These are phyloP conservation scores for Cutaneotrichosporon sp. DNA, from an alignment of 1,284 basidiomycete species.

Conservation along the genomic window DNA sequence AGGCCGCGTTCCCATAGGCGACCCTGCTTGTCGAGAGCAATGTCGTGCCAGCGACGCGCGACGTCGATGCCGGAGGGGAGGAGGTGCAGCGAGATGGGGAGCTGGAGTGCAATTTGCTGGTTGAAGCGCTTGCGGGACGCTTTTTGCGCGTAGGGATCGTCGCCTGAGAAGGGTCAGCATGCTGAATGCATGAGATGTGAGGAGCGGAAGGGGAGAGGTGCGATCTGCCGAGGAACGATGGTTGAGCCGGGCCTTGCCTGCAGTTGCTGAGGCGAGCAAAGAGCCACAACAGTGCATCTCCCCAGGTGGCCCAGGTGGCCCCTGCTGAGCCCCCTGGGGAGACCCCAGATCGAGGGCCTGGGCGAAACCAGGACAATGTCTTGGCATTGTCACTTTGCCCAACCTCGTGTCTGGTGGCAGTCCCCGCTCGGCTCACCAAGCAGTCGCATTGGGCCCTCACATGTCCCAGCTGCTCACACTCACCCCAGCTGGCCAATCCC, in stretches of 20 bases:
- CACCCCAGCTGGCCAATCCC: conserved; percentile 3
- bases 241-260: not conserved
- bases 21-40: conserved; percentile 1
- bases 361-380: not conserved
- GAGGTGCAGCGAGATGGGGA: not conserved
- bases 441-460: no score
- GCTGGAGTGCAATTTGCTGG: not conserved
- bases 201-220: not conserved
- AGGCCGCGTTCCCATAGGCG: conserved; percentile 5
- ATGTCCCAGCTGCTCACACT: not conserved
- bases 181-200: not conserved
- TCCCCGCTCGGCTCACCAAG: no score
- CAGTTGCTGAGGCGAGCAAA: no score
- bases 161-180: conserved; percentile 3
- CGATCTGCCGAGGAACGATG: not conserved
- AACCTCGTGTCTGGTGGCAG: no score
- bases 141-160: not conserved
- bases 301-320: no score
- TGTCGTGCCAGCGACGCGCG: conserved; percentile 5
- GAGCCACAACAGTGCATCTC: not conserved
- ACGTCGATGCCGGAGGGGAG: not conserved
- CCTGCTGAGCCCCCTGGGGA: not conserved
- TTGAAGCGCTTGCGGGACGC: conserved; percentile 1
- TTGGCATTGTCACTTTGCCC: not conserved
- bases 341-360: not conserved